These are phyloP conservation scores for Fusarium citri DNA, from an alignment of 2,329 filamentous ascomycete species.

Conservation along the genomic window DNA sequence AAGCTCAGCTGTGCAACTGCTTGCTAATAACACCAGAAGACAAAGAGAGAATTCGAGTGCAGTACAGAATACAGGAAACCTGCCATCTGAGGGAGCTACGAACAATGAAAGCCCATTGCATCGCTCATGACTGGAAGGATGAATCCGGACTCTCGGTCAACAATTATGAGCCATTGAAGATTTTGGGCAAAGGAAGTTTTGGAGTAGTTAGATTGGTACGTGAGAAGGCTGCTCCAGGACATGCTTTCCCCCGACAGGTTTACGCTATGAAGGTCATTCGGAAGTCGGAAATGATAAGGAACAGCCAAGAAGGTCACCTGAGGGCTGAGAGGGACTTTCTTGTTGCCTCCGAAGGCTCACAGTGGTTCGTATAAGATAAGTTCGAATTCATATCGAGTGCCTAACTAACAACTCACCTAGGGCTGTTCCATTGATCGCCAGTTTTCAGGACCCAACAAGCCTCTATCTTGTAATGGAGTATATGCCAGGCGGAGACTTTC, in stretches of 20 bases:
- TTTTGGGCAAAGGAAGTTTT: slow-evolving; percentile 94
- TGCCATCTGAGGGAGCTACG: slow-evolving; percentile 80
- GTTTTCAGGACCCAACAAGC: slow-evolving; percentile 86
- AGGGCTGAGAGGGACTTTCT: slow-evolving; percentile 93
- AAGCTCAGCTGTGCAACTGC: slow-evolving; percentile 66
- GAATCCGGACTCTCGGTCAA: slow-evolving; percentile 36
- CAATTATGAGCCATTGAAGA: slow-evolving; percentile 80
- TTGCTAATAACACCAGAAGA: slow-evolving; percentile 67
- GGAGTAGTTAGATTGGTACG: slow-evolving; percentile 89
- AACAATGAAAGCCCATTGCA: slow-evolving; percentile 72
- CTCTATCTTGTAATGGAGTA: slow-evolving; percentile 98
- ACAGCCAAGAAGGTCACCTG: slow-evolving; percentile 91
- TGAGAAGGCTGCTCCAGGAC: slow-evolving; percentile 61
- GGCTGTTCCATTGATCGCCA: slow-evolving; percentile 88
- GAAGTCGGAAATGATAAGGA: slow-evolving; percentile 92
- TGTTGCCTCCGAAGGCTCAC: slow-evolving; percentile 86
- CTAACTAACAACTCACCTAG: slow-evolving; percentile 51
- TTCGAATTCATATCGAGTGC: background rate
- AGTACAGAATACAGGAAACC: slow-evolving; percentile 76
- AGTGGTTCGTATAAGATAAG: slow-evolving; percentile 65
- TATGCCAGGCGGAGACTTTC: slow-evolving; percentile 95
- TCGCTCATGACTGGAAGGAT: slow-evolving; percentile 33
- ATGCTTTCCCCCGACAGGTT: slow-evolving; percentile 62
- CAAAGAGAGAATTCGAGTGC: slow-evolving; percentile 62
- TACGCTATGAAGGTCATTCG: slow-evolving; percentile 98